phyloP scores from a whole-genome alignment of 208 protist species.

The Phytomonas sp. region DNA sequence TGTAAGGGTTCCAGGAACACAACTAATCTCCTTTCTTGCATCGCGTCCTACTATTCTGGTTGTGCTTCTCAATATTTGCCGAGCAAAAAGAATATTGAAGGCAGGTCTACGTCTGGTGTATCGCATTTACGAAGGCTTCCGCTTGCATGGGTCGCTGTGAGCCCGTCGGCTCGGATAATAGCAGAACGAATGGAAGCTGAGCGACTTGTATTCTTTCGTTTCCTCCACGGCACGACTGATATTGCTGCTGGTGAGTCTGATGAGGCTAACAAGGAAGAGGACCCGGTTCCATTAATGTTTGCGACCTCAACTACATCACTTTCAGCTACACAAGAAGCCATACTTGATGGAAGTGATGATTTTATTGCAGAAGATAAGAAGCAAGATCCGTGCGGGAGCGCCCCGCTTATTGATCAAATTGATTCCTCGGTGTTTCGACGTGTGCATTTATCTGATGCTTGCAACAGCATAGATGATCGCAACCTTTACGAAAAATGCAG shows the following conservation, averaged over 20 bases:
- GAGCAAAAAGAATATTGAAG: not conserved
- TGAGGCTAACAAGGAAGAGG: conserved; percentile 3
- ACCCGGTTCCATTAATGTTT: conserved; percentile 17
- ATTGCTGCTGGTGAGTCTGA: not conserved
- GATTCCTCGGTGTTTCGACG: not conserved
- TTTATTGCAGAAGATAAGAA: not conserved
- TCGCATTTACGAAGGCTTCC: conserved; percentile 17
- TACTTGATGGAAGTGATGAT: not conserved
- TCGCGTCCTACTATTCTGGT: conserved; percentile 17
- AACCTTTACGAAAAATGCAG: not conserved
- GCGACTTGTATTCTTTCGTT: conserved; percentile 24
- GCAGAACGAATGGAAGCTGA: conserved; percentile 30
- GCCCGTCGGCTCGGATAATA: conserved; percentile 28
- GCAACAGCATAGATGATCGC: conserved; percentile 1
- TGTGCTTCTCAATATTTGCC: not conserved
- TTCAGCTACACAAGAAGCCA: not conserved
- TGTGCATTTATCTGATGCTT: not conserved
- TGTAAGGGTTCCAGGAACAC: not conserved
- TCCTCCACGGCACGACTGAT: conserved; percentile 1
- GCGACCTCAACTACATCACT: conserved; percentile 28
- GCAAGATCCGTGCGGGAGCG: not conserved
- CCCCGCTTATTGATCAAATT: not conserved
- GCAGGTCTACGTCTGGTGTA: conserved; percentile 11
- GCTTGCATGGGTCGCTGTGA: conserved; percentile 27
- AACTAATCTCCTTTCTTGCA: conserved; percentile 10